A percentile compares a stretch with the other conserved stretches of the same genome.
phyloP scores from a whole-genome alignment of 2,329 filamentous ascomycete species.

The Ceratocystis huliohia region DNA sequence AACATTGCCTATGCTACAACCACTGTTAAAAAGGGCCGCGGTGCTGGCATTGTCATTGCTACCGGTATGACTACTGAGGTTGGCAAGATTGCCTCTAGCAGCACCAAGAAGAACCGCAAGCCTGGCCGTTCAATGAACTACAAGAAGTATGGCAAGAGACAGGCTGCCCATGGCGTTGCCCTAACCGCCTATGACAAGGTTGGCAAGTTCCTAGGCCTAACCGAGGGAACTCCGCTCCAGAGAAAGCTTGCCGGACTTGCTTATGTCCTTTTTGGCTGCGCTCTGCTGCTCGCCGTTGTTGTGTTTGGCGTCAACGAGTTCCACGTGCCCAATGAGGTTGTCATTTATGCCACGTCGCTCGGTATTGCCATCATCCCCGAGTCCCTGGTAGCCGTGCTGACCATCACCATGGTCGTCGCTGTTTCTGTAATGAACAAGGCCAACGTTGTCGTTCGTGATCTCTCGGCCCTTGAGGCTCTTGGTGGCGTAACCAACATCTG shows the following conservation, averaged over 20 bases:
- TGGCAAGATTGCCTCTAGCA: constrained; percentile 52
- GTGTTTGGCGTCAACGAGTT: constrained; percentile 47
- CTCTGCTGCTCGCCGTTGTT: constrained; percentile 43
- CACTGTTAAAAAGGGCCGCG: constrained; percentile 59
- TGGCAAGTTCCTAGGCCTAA: constrained; percentile 48
- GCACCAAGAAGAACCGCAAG: constrained; percentile 41
- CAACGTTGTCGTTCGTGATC: constrained; percentile 52
- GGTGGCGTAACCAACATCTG: constrained; percentile 62
- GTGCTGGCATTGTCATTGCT: constrained; percentile 56
- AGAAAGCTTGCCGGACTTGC: constrained; percentile 67
- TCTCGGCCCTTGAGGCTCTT: constrained; percentile 55
- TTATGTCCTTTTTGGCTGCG: constrained; percentile 61
- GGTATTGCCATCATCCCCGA: constrained; percentile 52
- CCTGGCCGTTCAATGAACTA: constrained; percentile 42
- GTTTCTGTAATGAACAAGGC: constrained; percentile 52
- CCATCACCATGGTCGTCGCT: constrained; percentile 57
- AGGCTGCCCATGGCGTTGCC: constrained; percentile 35
- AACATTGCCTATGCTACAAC: constrained; percentile 68
- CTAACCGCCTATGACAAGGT: constrained; percentile 38
- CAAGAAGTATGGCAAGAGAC: constrained; percentile 40
- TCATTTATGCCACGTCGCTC: constrained; percentile 46
- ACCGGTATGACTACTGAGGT: constrained; percentile 63
- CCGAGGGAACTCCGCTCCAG: constrained; percentile 63
- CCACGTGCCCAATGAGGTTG: constrained; percentile 38
- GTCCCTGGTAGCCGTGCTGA: constrained; percentile 54